Evolutionary conservation across 768 basidiomycete genomes (phyloP), one percentile per base, ranked within the genome.

Genomic region (Dictyophora rubrovolvata): DNA sequence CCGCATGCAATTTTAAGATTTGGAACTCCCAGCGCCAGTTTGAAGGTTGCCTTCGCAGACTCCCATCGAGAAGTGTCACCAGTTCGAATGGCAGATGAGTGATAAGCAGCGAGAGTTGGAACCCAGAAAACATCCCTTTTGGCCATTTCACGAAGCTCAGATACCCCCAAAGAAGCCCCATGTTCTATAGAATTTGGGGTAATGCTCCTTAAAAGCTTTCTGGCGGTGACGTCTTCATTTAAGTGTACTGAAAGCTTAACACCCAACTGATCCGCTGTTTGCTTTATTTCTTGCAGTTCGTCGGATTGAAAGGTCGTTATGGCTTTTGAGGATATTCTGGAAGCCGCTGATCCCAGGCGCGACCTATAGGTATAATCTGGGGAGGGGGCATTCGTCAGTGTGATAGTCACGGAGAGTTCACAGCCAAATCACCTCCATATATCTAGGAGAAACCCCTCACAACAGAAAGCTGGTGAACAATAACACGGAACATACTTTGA

Each of bases 211-310:
- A 52, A 42, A 36, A 59, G 18, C 8, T 33, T n/a, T 2, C 11
- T 23, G 10, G 36, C 57, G n/a, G 57, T 52, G 16, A 20, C 14
- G 47, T 59, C 23, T 59, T 59, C 49, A 17, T 52, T 52, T 9
- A 59, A 28, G 17, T 86, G 85, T 0, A 78, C 80, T 1, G 81
- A 80, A 53, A 84, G 78, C 65, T 82, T 81, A 63, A 80, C 78
- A 12, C 78, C 80, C 51, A 75, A 70, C 4, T 66, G 65, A 63
- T 80, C 81, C 0, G 81, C 80, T 10, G 79, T 75, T 56, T 69
- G 65, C n/a, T 82, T 76, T 70, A 84, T 76, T 3, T 71, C 74
- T 36, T 69, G 60, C 23, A 82, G 63, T 65, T 83, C 83, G 8
- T 73, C 69, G 1, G 61, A 56, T 46, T 66, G 71, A 64, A 86